phyloP scores from a whole-genome alignment of 306 rosid species.

The Dalbergia oliveri region DNA sequence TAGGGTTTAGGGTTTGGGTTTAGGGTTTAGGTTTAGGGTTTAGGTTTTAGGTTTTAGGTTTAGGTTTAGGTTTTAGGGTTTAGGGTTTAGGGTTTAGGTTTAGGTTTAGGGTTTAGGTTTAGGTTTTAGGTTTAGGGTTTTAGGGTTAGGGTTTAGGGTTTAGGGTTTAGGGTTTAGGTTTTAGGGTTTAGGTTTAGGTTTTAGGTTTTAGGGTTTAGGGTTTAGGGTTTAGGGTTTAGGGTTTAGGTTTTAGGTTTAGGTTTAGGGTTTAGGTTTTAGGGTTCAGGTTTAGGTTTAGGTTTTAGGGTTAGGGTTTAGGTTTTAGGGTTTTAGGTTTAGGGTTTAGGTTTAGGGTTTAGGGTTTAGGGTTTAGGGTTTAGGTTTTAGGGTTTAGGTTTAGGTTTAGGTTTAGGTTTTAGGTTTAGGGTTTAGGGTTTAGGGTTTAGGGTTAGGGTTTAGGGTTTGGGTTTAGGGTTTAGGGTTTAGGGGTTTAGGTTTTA shows the following conservation, averaged over 20 bases:
- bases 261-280: neutral
- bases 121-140: neutral
- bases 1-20: neutral
- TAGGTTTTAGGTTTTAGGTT: neutral
- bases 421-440: too few species aligned
- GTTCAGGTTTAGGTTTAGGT: neutral
- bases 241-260: neutral
- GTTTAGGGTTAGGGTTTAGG: too few species aligned
- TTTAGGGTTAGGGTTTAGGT: neutral
- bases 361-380: neutral
- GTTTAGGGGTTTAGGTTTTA: too few species aligned
- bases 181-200: neutral
- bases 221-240: neutral
- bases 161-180: too few species aligned
- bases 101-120: neutral
- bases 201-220: neutral
- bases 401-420: too few species aligned
- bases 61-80: neutral
- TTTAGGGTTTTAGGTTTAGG: neutral
- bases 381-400: too few species aligned
- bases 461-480: too few species aligned
- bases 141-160: neutral
- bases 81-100: conserved; percentile 1
- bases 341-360: neutral
- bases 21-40: neutral